phyloP scores from a whole-genome alignment of 208 protist genomes.

The Angomonas ambiguus region DNA sequence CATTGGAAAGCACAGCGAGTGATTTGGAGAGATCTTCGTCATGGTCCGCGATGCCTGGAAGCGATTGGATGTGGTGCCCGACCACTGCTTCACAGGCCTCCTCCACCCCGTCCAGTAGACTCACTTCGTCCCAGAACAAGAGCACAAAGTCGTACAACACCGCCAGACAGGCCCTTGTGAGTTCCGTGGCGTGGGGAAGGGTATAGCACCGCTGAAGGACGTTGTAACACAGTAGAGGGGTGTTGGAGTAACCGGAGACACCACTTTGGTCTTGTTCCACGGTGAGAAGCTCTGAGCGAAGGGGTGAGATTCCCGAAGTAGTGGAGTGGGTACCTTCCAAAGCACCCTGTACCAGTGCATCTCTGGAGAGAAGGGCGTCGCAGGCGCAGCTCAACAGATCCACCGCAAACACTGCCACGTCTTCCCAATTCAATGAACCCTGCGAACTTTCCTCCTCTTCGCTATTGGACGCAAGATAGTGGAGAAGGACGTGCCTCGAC shows the following conservation, averaged over 20 bases:
- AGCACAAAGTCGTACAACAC: conserved; percentile 36
- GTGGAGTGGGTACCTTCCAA: conserved; percentile 6
- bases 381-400: conserved; percentile 53
- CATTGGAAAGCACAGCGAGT: neutral
- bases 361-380: conserved; percentile 31
- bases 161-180: conserved; percentile 39
- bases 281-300: neutral
- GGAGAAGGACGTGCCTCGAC: conserved; percentile 15
- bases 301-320: neutral
- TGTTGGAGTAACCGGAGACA: neutral
- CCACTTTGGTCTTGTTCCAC: neutral
- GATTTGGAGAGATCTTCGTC: neutral
- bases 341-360: conserved; percentile 12
- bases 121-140: neutral
- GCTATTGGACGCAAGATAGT: conserved; percentile 16
- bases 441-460: neutral
- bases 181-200: conserved; percentile 12
- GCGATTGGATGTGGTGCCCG: neutral
- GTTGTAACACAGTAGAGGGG: neutral
- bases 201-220: neutral
- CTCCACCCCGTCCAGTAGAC: neutral
- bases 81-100: neutral
- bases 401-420: conserved; percentile 39
- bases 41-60: neutral
- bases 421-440: conserved; percentile 24